These are phyloP conservation scores for Trichosanthes truncata DNA, from an alignment of 306 rosid species.

Conservation along the genomic window DNA sequence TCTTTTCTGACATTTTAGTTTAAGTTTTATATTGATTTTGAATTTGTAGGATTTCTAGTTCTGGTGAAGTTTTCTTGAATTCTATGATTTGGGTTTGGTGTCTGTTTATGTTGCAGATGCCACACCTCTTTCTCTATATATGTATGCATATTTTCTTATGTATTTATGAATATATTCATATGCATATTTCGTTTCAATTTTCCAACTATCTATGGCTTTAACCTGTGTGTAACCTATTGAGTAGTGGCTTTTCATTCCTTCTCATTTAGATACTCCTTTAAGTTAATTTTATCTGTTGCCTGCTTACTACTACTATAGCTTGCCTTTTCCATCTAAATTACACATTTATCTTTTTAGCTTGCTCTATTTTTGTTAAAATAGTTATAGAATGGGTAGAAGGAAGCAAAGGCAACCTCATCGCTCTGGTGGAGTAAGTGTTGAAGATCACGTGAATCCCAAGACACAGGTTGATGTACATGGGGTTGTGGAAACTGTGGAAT, in stretches of 20 bases:
- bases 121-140: background rate
- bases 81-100: background rate
- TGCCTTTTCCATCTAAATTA: background rate
- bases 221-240: no score
- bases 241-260: background rate
- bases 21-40: background rate
- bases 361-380: background rate
- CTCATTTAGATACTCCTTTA: background rate
- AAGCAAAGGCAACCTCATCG: constrained; percentile 63
- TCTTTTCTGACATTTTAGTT: background rate
- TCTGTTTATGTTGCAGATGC: background rate
- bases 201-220: background rate
- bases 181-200: background rate
- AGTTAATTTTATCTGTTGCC: background rate
- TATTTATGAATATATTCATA: background rate
- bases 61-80: background rate
- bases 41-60: background rate
- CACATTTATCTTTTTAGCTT: background rate
- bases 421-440: constrained; percentile 41
- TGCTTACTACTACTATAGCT: background rate
- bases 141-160: background rate
- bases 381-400: constrained; percentile 57
- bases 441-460: constrained; percentile 26
- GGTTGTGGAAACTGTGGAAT: constrained; percentile 22
- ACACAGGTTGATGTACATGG: constrained; percentile 29